Evolutionary conservation across 495 filamentous ascomycete species (phyloP).

Genomic region (Extremus antarcticus): DNA sequence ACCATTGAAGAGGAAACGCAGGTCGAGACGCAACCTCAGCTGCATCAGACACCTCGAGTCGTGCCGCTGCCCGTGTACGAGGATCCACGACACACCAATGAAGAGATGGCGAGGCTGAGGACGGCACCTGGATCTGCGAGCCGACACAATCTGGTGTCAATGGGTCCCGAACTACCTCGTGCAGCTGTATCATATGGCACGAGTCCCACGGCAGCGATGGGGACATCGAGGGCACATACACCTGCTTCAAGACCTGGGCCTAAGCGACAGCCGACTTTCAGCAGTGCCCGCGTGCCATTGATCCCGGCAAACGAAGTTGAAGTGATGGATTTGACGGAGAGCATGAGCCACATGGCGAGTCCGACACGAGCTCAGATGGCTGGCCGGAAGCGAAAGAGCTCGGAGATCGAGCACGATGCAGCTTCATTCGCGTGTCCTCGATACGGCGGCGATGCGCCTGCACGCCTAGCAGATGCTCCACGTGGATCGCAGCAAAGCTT

Average conservation of each 20-base stretch:
- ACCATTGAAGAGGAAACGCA: not conserved
- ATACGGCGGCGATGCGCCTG: not conserved
- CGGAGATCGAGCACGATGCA: constrained; percentile 47
- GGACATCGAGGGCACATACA: not conserved
- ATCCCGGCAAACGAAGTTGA: constrained; percentile 34
- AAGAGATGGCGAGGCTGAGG: constrained; percentile 48
- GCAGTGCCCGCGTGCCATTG: not conserved
- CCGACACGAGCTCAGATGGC: constrained; percentile 31
- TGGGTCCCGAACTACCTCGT: constrained; percentile 20
- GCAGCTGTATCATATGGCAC: not conserved
- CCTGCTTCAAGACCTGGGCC: not conserved
- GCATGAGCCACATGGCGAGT: constrained; percentile 14
- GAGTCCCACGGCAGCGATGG: not conserved
- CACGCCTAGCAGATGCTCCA: not conserved
- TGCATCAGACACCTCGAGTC: not conserved
- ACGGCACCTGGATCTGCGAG: constrained; percentile 42
- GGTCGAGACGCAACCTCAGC: not conserved
- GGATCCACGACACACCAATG: not conserved
- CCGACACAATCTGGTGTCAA: constrained; percentile 37
- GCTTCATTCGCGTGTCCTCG: constrained; percentile 2
- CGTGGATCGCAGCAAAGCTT: constrained; percentile 4
- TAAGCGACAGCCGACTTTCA: not conserved
- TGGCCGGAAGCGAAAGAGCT: constrained; percentile 64
- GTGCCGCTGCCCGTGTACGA: not conserved
- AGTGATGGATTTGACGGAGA: constrained; percentile 62